Conservation (phyloP, 2,329 filamentous ascomycete genomes). For the Ceratocystis colombiana region DNA sequence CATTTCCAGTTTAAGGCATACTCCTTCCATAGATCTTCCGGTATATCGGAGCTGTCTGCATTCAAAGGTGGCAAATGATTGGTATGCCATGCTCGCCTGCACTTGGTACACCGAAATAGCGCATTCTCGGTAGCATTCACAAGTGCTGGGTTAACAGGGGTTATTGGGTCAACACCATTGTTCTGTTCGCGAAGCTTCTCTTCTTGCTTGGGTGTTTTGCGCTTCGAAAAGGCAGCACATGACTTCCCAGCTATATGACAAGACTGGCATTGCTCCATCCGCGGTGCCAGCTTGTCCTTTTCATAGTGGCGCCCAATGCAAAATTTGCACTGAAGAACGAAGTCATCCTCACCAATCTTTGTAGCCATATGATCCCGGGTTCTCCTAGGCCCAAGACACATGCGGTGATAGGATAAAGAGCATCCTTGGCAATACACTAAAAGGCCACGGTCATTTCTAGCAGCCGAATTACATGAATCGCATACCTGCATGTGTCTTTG, state of each 20-base stretch:
- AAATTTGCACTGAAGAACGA: constrained; percentile 80
- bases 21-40: constrained; percentile 52
- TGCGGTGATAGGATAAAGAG: constrained; percentile 69
- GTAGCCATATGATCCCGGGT: constrained; percentile 79
- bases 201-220: constrained; percentile 66
- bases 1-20: constrained; percentile 72
- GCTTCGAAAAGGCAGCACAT: constrained; percentile 64
- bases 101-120: constrained; percentile 71
- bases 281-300: constrained; percentile 58
- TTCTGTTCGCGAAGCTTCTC: constrained; percentile 75
- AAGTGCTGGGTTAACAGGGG: constrained; percentile 48
- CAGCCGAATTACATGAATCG: constrained; percentile 55
- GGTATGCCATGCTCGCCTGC: constrained; percentile 71
- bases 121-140: constrained; percentile 68
- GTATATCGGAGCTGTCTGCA: constrained; percentile 39
- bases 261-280: constrained; percentile 58
- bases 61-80: constrained; percentile 59
- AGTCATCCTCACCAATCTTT: constrained; percentile 65
- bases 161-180: constrained; percentile 64
- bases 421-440: constrained; percentile 89
- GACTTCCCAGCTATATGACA: constrained; percentile 57
- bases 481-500: constrained; percentile 60
- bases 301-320: constrained; percentile 61
- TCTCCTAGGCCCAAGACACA: constrained; percentile 65
- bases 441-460: constrained; percentile 50